Base-by-base conservation (phyloP, 805 yeast genomes). In the Kazachstania kunashirensis region DNA sequence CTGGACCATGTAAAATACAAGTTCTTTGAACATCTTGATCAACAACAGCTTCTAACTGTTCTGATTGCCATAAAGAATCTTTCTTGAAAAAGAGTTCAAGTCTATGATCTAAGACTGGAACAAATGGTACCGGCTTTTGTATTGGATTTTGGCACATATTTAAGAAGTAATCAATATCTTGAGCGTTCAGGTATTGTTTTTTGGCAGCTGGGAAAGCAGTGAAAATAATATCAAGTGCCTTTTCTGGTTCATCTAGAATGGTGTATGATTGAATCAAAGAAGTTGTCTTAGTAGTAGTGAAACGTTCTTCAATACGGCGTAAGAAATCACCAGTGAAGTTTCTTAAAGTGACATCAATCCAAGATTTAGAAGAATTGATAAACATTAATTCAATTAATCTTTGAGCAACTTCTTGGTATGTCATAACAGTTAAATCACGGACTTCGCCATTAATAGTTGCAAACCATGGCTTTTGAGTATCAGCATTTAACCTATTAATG, bases 61-160 rank as follows among this genome's bases (percentile, higher is more conserved):
- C 97, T 17, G 95, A 83, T 73, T 92, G 99, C 98, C 98, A 92
- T 61, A 92, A 72, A 21, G 97, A 89, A 65, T 92, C 99, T 70
- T 92, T 92, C 77, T 92, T 92, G 77, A 92, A 92, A 75, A 83
- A 92, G 57, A 80, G 78, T 64, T 92, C 96, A 54, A 92, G 85
- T 68, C 84, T 82, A 48, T 84, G 94, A 58, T 92, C 95, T 61
- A 92, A 72, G 15, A 84, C 82, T 35, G 99, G 99, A 51, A 92
- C 88, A 51, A 92, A 92, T 46, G 98, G 98, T 58, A 86, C 96
- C 24, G 99, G 99, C 67, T 92, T 92, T 68, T 89, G 96, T 43
- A 65, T 55, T 50, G 95, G 95, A 56, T 77, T 77, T 47, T 77
- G 70, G 59, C 95, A 84, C 53, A 80, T 70, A 60, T 76, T 75